phyloP scores from a whole-genome alignment of 805 yeast species.

The Tanozyma kutaoensis region DNA sequence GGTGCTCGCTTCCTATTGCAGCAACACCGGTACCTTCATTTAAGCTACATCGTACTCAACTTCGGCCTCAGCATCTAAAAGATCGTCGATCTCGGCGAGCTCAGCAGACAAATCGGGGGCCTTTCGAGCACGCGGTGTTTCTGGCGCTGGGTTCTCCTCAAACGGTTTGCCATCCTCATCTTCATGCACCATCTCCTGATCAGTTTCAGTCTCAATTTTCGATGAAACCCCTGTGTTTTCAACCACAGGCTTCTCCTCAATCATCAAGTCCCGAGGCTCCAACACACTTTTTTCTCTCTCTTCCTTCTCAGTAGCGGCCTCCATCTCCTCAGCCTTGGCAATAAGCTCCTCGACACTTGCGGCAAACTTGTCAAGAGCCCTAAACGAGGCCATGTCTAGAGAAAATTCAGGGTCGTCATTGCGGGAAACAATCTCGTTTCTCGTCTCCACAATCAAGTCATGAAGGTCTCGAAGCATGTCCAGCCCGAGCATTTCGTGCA shows the following conservation, averaged over 20 bases:
- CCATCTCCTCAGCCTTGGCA: constrained; percentile 12
- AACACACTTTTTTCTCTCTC: constrained; percentile 10
- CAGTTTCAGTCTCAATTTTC: constrained; percentile 2
- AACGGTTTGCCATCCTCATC: background rate
- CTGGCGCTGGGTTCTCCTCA: constrained; percentile 2
- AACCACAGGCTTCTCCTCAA: background rate
- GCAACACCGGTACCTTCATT: background rate
- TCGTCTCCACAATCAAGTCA: constrained; percentile 21
- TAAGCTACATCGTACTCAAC: background rate
- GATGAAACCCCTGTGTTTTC: background rate
- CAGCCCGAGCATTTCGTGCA: constrained; percentile 15
- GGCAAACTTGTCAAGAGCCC: constrained; percentile 18
- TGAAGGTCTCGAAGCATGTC: constrained; percentile 17
- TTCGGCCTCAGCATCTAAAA: background rate
- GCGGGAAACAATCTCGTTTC: constrained; percentile 10
- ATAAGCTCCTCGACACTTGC: constrained; percentile 10
- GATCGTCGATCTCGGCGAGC: background rate
- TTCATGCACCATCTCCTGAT: constrained; percentile 2
- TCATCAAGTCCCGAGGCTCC: constrained; percentile 2
- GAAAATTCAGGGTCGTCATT: constrained; percentile 14
- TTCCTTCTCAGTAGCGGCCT: constrained; percentile 1
- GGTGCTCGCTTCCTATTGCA: background rate
- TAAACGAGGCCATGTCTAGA: constrained; percentile 17
- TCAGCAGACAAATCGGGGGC: no score
- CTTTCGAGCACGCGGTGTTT: no score